Evolutionary conservation across 495 filamentous ascomycete species (phyloP).

Genomic region (Penicillium egyptiacum): DNA sequence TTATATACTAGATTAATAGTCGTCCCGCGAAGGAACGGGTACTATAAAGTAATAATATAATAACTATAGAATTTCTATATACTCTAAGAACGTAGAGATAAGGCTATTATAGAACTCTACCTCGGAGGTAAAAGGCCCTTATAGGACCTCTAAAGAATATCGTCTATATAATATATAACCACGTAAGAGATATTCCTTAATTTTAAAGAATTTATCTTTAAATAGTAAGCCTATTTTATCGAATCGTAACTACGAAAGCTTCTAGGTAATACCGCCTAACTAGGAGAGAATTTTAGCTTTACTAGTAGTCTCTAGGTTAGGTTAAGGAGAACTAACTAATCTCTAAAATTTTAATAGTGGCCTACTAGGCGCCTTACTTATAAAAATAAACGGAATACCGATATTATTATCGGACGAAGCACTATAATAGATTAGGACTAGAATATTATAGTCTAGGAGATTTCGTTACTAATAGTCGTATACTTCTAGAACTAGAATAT

Average conservation of each 20-base stretch:
- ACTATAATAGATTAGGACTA: constrained; percentile 16
- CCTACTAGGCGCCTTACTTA: constrained; percentile 29
- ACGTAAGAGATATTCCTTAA: constrained; percentile 27
- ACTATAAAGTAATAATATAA: constrained; percentile 28
- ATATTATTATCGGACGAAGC: constrained; percentile 25
- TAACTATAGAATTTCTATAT: constrained; percentile 22
- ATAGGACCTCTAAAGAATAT: constrained; percentile 19
- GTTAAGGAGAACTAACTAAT: constrained; percentile 14
- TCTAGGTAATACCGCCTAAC: constrained; percentile 24
- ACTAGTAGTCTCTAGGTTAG: constrained; percentile 8
- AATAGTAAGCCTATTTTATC: constrained; percentile 29
- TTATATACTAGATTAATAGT: constrained; percentile 16
- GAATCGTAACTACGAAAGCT: constrained; percentile 29
- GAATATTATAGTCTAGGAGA: not conserved
- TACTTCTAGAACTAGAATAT: constrained; percentile 32
- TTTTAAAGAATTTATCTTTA: constrained; percentile 18
- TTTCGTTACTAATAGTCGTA: constrained; percentile 21
- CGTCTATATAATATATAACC: constrained; percentile 25
- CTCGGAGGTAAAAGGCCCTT: constrained; percentile 23
- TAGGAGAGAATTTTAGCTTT: constrained; percentile 26
- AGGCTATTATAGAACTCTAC: constrained; percentile 25
- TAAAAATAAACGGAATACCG: constrained; percentile 28
- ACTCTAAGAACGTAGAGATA: constrained; percentile 15
- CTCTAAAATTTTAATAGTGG: constrained; percentile 24
- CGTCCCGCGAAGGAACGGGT: constrained; percentile 18